These are phyloP conservation scores for Spergularia bocconei DNA, from an alignment of 148 eudicot species.

Conservation along the genomic window DNA sequence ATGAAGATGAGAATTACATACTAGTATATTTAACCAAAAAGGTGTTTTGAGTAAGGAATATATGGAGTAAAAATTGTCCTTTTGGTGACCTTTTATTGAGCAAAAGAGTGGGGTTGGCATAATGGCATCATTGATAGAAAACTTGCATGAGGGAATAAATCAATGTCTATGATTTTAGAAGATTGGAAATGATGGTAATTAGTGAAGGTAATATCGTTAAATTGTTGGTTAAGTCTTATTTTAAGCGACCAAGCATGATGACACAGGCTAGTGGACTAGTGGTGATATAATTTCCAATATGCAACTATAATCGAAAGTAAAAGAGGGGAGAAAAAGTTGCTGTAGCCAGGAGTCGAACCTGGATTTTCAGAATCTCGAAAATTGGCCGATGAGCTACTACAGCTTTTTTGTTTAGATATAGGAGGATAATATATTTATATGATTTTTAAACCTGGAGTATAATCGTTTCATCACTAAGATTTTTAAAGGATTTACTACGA, in stretches of 20 bases:
- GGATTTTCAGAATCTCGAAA: no score
- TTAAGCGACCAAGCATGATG: neutral
- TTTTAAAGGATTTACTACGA: no score
- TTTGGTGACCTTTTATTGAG: no score
- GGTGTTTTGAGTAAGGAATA: neutral
- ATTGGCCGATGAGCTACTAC: no score
- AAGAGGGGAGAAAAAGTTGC: no score
- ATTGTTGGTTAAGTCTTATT: conserved; percentile 3
- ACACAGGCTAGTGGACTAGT: neutral
- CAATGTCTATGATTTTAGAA: neutral
- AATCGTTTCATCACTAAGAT: no score
- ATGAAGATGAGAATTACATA: no score
- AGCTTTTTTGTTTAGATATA: no score
- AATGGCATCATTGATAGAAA: conserved; percentile 22
- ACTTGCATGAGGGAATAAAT: neutral
- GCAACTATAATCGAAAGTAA: neutral
- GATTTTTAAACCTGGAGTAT: no score
- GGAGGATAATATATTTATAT: no score
- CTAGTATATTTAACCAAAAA: no score
- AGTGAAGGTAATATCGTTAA: neutral
- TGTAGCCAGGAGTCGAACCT: no score
- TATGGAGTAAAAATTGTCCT: conserved; percentile 3
- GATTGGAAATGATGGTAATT: neutral
- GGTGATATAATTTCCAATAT: neutral
- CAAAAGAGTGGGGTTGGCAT: conserved; percentile 15